Conservation (phyloP, 2,329 filamentous ascomycete species). For the Spiromastix sp. region DNA sequence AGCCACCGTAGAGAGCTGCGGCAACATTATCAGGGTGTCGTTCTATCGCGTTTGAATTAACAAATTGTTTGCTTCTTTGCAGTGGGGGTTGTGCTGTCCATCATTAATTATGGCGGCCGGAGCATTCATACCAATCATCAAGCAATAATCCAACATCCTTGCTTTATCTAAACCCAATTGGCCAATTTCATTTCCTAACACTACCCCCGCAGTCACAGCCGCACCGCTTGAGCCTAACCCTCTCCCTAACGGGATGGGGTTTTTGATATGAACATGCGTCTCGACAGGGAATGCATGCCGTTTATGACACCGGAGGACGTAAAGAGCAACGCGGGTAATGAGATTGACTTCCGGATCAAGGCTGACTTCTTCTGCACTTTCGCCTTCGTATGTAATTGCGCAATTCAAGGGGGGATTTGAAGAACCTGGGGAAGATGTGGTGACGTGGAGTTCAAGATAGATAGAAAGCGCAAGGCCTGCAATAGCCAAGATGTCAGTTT, state of each 20-base stretch:
- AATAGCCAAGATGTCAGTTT: too few relatives aligned
- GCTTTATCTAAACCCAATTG: constrained; percentile 66
- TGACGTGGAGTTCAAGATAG: constrained; percentile 82
- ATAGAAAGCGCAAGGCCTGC: constrained; percentile 80
- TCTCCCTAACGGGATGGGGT: constrained; percentile 85
- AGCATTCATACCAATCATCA: constrained; percentile 72
- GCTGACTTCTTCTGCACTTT: constrained; percentile 61
- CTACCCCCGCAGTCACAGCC: constrained; percentile 90
- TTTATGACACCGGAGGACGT: constrained; percentile 86
- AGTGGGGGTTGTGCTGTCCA: too few relatives aligned
- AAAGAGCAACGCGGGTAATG: constrained; percentile 86
- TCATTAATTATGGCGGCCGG: too few relatives aligned
- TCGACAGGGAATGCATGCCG: constrained; percentile 72
- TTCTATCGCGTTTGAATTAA: constrained; percentile 32
- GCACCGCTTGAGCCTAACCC: constrained; percentile 93
- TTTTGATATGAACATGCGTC: constrained; percentile 89
- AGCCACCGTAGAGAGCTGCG: constrained; percentile 88
- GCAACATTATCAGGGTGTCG: constrained; percentile 91
- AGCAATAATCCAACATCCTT: constrained; percentile 83
- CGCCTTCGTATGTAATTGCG: constrained; percentile 79
- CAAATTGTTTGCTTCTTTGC: too few relatives aligned
- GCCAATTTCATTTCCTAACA: constrained; percentile 81
- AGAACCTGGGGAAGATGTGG: constrained; percentile 47
- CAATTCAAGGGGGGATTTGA: constrained; percentile 64
- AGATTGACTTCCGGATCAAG: constrained; percentile 81